Evolutionary conservation across 306 rosid species (phyloP).

Genomic region (Cucurbita argyrosperma): DNA sequence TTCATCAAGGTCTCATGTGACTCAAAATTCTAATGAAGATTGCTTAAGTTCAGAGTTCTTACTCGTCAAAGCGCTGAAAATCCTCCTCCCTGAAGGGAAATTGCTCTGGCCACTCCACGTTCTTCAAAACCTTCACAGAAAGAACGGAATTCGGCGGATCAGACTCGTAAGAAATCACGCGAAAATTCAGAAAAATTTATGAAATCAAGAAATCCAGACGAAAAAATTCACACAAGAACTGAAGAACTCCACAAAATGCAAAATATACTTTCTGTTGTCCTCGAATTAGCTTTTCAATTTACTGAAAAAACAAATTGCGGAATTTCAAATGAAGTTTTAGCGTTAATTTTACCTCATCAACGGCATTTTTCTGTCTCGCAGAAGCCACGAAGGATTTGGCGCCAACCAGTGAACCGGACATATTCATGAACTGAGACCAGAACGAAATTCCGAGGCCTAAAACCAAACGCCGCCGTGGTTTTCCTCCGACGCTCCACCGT

Average conservation of each 20-base stretch:
- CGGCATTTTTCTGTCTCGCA: constrained; percentile 33
- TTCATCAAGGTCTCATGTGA: not conserved
- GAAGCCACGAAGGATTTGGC: constrained; percentile 44
- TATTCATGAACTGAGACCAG: constrained; percentile 27
- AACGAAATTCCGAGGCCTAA: constrained; percentile 42
- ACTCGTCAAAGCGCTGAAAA: constrained; percentile 73
- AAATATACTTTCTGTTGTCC: not conserved
- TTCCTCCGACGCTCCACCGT: constrained; percentile 15
- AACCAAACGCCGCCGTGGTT: constrained; percentile 40
- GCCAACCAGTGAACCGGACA: constrained; percentile 20
- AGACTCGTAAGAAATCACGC: not conserved
- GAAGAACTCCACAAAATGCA: not conserved
- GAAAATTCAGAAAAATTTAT: not conserved
- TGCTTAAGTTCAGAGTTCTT: constrained; percentile 8
- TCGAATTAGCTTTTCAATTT: not conserved
- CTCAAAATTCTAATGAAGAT: not conserved
- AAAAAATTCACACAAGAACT: not conserved
- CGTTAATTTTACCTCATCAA: constrained; percentile 34
- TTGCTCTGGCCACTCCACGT: constrained; percentile 62
- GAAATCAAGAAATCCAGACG: not conserved
- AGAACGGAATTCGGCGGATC: not conserved
- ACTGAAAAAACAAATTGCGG: not conserved
- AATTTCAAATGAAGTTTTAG: not conserved
- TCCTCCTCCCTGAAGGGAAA: constrained; percentile 69
- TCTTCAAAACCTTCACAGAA: constrained; percentile 38